Percentiles rank a stretch among this genome's conserved stretches.
Evolutionary conservation across 2,329 filamentous ascomycete genomes (phyloP).

Genomic region (Aspergillus tubingensis): DNA sequence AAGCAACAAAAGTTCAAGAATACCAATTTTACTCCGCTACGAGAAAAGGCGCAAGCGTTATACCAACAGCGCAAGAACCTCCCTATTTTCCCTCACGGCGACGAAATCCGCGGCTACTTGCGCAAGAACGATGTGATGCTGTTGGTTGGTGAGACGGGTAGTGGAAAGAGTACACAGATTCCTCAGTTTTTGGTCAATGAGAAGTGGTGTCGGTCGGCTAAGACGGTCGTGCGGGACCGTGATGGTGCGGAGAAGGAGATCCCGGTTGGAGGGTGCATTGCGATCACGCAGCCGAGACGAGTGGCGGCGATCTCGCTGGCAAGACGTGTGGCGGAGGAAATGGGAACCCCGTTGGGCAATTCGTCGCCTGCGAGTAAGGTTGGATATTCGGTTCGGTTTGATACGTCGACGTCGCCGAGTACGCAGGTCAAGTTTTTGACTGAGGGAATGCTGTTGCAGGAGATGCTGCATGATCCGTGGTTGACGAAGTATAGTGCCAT

Average conservation of each 20-base stretch:
- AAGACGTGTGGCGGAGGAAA: conserved; percentile 81
- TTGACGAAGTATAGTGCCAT: conserved; percentile 85
- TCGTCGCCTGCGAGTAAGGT: conserved; percentile 66
- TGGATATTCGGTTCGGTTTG: conserved; percentile 93
- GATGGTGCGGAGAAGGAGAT: conserved; percentile 44
- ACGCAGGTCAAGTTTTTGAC: conserved; percentile 91
- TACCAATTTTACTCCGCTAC: conserved; percentile 34
- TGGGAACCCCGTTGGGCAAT: conserved; percentile 64
- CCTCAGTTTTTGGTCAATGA: conserved; percentile 84
- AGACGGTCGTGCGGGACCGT: conserved; percentile 48
- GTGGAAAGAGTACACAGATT: conserved; percentile 94
- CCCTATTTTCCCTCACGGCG: conserved; percentile 76
- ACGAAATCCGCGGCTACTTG: conserved; percentile 68
- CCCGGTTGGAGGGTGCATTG: conserved; percentile 75
- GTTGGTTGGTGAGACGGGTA: conserved; percentile 90
- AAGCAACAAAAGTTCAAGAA: conserved; percentile 23
- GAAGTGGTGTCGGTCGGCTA: conserved; percentile 71
- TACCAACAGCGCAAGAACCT: conserved; percentile 63
- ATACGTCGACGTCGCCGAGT: conserved; percentile 78
- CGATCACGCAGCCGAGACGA: conserved; percentile 89
- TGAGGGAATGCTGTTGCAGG: conserved; percentile 93
- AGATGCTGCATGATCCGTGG: conserved; percentile 81
- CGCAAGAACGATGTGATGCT: conserved; percentile 72
- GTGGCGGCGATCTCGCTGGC: conserved; percentile 93
- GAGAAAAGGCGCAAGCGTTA: conserved; percentile 51